phyloP scores from a whole-genome alignment of 495 filamentous ascomycete species.

The Xylaria castorea region DNA sequence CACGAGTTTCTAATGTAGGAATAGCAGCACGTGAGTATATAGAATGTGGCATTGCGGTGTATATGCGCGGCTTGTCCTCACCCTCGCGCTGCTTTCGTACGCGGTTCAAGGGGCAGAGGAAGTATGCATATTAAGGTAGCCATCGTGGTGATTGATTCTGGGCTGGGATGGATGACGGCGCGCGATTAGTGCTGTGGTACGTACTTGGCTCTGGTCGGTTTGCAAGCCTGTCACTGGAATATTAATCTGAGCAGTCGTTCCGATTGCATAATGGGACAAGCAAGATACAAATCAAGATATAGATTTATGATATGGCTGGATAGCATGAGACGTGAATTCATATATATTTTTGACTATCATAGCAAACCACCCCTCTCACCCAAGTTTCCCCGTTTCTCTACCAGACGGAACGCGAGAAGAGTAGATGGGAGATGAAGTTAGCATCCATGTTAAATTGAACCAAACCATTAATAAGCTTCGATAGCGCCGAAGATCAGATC shows the following conservation, averaged over 20 bases:
- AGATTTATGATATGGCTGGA: not conserved
- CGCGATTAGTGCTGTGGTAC: not conserved
- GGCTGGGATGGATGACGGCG: too few relatives aligned
- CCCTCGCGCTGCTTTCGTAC: not conserved
- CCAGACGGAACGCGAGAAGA: not conserved
- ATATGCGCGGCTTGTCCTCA: not conserved
- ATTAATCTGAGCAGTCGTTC: not conserved
- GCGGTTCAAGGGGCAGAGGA: too few relatives aligned
- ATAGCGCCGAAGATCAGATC: not conserved
- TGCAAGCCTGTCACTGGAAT: not conserved
- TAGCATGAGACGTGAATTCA: not conserved
- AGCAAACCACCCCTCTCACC: not conserved
- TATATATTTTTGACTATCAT: not conserved
- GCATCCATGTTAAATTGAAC: not conserved
- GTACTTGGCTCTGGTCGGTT: not conserved
- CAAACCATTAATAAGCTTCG: not conserved
- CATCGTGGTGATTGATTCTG: too few relatives aligned
- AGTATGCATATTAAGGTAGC: too few relatives aligned
- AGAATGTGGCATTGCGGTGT: too few relatives aligned
- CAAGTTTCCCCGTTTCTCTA: not conserved
- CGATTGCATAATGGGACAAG: too few relatives aligned
- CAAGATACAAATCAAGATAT: not conserved
- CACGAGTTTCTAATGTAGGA: too few relatives aligned
- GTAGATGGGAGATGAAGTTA: not conserved
- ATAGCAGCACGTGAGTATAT: too few relatives aligned